Evolutionary conservation across 1,139 yeast genomes (phyloP).

Genomic region (Yamadazyma epiphylla): DNA sequence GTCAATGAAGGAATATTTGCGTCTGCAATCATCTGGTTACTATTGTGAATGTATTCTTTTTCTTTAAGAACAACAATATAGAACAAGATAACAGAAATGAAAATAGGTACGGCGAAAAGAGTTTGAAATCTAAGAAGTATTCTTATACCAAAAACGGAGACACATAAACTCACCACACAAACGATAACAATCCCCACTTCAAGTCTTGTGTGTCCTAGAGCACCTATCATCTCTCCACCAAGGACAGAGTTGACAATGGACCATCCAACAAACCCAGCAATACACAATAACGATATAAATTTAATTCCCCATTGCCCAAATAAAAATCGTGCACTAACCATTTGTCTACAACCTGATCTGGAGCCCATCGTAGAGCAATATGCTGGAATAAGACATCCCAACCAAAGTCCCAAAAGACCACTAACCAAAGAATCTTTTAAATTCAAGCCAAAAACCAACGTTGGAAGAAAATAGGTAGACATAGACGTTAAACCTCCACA

Average conservation of each 20-base stretch:
- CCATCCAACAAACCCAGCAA: conserved; percentile 40
- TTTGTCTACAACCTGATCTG: conserved; percentile 39
- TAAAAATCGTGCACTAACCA: conserved; percentile 36
- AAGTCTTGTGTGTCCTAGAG: conserved; percentile 21
- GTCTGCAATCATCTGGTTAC: conserved; percentile 22
- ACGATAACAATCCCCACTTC: conserved; percentile 31
- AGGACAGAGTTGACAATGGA: conserved; percentile 37
- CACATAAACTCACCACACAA: conserved; percentile 23
- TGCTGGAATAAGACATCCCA: conserved; percentile 39
- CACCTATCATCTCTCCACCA: conserved; percentile 33
- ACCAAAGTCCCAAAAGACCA: conserved; percentile 26
- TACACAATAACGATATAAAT: conserved; percentile 29
- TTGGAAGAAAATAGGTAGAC: conserved; percentile 36
- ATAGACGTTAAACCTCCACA: conserved; percentile 40
- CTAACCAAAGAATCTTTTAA: conserved; percentile 26
- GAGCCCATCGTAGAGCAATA: conserved; percentile 40
- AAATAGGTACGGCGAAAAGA: conserved; percentile 64
- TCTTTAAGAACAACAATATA: conserved; percentile 65
- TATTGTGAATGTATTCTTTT: conserved; percentile 37
- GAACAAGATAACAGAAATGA: conserved; percentile 62
- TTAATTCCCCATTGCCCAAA: conserved; percentile 40
- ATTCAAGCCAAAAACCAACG: conserved; percentile 26
- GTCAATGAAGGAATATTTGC: conserved; percentile 30
- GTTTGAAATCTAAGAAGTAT: conserved; percentile 68
- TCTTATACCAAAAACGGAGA: conserved; percentile 34